Evolutionary conservation across 2,329 filamentous ascomycete species (phyloP).

Genomic region (Rhynchosporium secalis): DNA sequence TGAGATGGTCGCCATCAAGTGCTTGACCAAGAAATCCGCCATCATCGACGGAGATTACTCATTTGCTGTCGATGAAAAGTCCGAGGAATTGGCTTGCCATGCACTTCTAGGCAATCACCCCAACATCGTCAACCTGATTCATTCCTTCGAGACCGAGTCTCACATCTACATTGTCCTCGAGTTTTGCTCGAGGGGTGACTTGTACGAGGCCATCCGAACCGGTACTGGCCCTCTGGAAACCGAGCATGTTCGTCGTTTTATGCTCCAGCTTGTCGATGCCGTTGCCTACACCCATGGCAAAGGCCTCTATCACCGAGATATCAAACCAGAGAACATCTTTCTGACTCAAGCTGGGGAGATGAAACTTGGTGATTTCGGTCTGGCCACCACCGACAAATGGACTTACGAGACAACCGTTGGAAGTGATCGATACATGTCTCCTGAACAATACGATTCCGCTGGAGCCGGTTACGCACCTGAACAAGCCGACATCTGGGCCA

Average conservation of each 20-base stretch:
- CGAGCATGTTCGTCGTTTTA: conserved; percentile 94
- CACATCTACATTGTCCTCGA: conserved; percentile 93
- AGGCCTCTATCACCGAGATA: conserved; percentile 93
- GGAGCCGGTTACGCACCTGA: conserved; percentile 87
- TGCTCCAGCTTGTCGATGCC: conserved; percentile 89
- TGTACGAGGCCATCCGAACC: conserved; percentile 94
- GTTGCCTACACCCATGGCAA: conserved; percentile 88
- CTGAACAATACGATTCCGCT: conserved; percentile 92
- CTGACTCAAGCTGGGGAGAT: conserved; percentile 80
- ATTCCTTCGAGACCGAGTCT: conserved; percentile 87
- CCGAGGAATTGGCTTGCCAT: conserved; percentile 79
- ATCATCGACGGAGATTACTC: conserved; percentile 53
- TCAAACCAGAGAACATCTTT: conserved; percentile 99
- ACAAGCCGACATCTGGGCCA: conserved; percentile 93
- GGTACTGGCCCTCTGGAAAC: conserved; percentile 89
- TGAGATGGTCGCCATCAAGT: conserved; percentile 91
- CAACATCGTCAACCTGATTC: conserved; percentile 90
- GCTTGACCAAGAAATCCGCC: conserved; percentile 79
- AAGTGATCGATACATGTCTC: conserved; percentile 98
- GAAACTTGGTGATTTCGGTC: conserved; percentile 96
- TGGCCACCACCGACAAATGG: conserved; percentile 87
- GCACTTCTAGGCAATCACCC: conserved; percentile 74
- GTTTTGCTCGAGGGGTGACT: conserved; percentile 90
- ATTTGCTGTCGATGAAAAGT: conserved; percentile 77
- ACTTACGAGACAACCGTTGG: conserved; percentile 91